Percentiles rank a stretch among this genome's conserved stretches.
These are phyloP conservation scores for Dactylonectria macrodidyma DNA, from an alignment of 2,329 filamentous ascomycete species.

Conservation along the genomic window DNA sequence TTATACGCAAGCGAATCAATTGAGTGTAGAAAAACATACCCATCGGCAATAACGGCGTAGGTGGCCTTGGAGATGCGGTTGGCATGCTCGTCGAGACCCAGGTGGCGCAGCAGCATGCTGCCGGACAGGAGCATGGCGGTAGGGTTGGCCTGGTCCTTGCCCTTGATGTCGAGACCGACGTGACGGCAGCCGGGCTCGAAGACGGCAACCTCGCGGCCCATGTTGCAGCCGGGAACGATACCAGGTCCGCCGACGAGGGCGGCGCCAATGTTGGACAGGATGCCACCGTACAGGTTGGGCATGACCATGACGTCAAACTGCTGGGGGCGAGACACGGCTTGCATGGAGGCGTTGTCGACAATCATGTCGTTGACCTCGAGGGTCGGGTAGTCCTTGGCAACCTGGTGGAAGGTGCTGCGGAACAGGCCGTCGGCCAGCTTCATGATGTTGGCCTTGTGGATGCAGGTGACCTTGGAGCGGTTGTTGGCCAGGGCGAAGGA, in stretches of 20 bases:
- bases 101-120: slow-evolving; percentile 96
- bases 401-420: slow-evolving; percentile 95
- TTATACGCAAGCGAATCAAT: background rate
- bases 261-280: slow-evolving; percentile 98
- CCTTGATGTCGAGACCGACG: slow-evolving; percentile 99
- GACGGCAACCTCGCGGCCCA: slow-evolving; percentile 97
- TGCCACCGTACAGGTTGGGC: slow-evolving; percentile 99
- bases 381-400: slow-evolving; percentile 95
- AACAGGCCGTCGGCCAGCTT: slow-evolving; percentile 99
- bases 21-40: slow-evolving; percentile 71
- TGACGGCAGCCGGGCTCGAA: slow-evolving; percentile 99
- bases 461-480: slow-evolving; percentile 99
- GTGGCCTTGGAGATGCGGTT: slow-evolving; percentile 96
- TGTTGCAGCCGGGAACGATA: slow-evolving; percentile 98
- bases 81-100: slow-evolving; percentile 97
- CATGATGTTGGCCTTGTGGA: slow-evolving; percentile 99
- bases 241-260: slow-evolving; percentile 97
- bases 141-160: slow-evolving; percentile 99
- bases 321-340: slow-evolving; percentile 95
- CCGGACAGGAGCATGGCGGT: slow-evolving; percentile 95
- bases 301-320: slow-evolving; percentile 99
- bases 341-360: slow-evolving; percentile 99
- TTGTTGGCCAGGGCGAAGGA: slow-evolving; percentile 98
- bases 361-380: slow-evolving; percentile 99
- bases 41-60: slow-evolving; percentile 86